Evolutionary conservation across 768 basidiomycete species (phyloP).

Genomic region (Leccinum truebloodii): DNA sequence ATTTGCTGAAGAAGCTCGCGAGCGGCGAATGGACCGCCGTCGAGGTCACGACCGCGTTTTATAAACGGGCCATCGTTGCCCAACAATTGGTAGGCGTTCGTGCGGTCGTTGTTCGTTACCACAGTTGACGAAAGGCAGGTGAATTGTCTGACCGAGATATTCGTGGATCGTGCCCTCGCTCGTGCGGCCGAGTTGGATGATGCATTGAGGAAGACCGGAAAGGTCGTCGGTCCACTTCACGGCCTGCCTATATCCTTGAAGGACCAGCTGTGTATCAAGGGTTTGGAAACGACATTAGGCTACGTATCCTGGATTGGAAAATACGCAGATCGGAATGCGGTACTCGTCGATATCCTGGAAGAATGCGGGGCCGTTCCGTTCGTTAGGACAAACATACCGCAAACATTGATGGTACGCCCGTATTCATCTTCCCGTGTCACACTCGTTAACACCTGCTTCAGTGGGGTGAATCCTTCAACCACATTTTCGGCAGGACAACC

Average conservation of each 20-base stretch:
- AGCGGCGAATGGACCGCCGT: slow-evolving; percentile 59
- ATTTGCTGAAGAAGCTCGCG: slow-evolving; percentile 55
- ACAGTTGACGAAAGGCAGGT: slow-evolving; percentile 41
- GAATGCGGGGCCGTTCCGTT: slow-evolving; percentile 70
- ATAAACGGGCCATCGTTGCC: slow-evolving; percentile 75
- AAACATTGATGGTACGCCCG: slow-evolving; percentile 66
- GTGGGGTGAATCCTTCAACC: slow-evolving; percentile 80
- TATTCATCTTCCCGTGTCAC: background rate
- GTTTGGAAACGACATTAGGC: slow-evolving; percentile 70
- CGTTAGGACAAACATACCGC: slow-evolving; percentile 75
- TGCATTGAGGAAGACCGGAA: slow-evolving; percentile 59
- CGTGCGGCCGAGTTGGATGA: slow-evolving; percentile 70
- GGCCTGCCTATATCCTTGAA: slow-evolving; percentile 76
- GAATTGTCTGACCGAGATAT: slow-evolving; percentile 85
- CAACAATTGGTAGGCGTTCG: slow-evolving; percentile 62
- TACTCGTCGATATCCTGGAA: slow-evolving; percentile 66
- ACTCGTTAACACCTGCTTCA: slow-evolving; percentile 22
- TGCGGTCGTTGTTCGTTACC: background rate
- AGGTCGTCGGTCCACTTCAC: slow-evolving; percentile 69
- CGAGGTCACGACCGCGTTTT: slow-evolving; percentile 71
- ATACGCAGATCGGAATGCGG: slow-evolving; percentile 56
- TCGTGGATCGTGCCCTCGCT: slow-evolving; percentile 66
- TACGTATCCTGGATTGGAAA: slow-evolving; percentile 75
- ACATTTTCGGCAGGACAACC: slow-evolving; percentile 74
- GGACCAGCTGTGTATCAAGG: slow-evolving; percentile 70